Evolutionary conservation across 2,329 filamentous ascomycete species (phyloP).

Genomic region (Trichophyton benhamiae): DNA sequence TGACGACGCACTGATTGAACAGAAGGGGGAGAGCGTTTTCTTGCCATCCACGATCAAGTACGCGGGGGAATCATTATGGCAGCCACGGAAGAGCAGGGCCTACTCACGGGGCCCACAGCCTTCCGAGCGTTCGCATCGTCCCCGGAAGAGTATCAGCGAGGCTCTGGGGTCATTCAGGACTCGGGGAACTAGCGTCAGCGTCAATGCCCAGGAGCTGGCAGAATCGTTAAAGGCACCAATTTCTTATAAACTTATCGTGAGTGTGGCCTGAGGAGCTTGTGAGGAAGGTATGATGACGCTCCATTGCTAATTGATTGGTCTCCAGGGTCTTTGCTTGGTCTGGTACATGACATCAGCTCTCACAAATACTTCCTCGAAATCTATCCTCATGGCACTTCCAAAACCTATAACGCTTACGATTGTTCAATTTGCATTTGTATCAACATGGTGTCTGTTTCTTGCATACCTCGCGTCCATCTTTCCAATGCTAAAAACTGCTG

Average conservation of each 20-base stretch:
- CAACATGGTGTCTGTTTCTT: conserved; percentile 69
- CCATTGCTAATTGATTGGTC: conserved; percentile 12
- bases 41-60: conserved; percentile 20
- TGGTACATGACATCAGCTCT: conserved; percentile 95
- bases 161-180: conserved; percentile 73
- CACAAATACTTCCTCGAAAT: conserved; percentile 95
- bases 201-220: conserved; percentile 86
- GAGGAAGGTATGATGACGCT: background rate
- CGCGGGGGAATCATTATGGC: conserved; percentile 45
- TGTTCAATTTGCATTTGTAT: conserved; percentile 87
- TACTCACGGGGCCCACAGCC: conserved; percentile 33
- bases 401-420: conserved; percentile 86
- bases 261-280: background rate
- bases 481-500: conserved; percentile 53
- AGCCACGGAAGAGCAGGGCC: conserved; percentile 43
- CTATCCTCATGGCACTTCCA: conserved; percentile 81
- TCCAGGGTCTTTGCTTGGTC: conserved; percentile 66
- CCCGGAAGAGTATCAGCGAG: conserved; percentile 80
- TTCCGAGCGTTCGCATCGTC: conserved; percentile 42
- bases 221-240: conserved; percentile 82
- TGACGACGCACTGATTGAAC: conserved; percentile 21
- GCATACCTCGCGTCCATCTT: conserved; percentile 63
- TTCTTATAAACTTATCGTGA: conserved; percentile 72
- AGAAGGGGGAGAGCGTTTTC: conserved; percentile 10
- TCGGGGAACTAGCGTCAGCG: conserved; percentile 72